Evolutionary conservation across 2,329 filamentous ascomycete species (phyloP).

Genomic region (Penicillium paneum): DNA sequence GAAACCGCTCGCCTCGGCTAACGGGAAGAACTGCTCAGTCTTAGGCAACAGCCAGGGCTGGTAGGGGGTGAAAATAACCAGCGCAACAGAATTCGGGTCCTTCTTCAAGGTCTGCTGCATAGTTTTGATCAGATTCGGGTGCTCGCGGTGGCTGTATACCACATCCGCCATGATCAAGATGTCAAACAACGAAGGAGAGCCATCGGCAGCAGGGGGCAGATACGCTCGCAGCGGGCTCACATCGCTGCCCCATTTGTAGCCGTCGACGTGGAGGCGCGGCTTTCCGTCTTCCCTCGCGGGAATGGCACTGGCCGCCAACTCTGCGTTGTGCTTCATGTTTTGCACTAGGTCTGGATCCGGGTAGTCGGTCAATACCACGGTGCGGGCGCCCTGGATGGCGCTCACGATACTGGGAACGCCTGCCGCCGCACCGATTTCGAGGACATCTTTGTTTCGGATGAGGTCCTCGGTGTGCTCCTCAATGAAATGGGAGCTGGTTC

Average conservation of each 20-base stretch:
- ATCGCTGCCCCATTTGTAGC: conserved; percentile 80
- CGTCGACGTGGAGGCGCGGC: conserved; percentile 57
- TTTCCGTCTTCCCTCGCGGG: conserved; percentile 30
- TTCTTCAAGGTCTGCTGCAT: conserved; percentile 65
- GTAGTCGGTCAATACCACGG: conserved; percentile 79
- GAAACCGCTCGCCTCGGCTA: conserved; percentile 69
- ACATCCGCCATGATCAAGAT: conserved; percentile 83
- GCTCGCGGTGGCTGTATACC: conserved; percentile 87
- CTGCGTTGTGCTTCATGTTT: conserved; percentile 75
- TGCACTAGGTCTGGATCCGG: conserved; percentile 78
- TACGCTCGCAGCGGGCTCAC: conserved; percentile 57
- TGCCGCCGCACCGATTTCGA: conserved; percentile 86
- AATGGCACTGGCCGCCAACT: conserved; percentile 50
- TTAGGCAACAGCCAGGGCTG: conserved; percentile 83
- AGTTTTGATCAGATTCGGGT: conserved; percentile 70
- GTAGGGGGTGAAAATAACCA: conserved; percentile 94
- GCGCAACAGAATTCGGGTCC: conserved; percentile 57
- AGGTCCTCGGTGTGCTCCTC: conserved; percentile 62
- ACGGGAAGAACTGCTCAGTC: conserved; percentile 81
- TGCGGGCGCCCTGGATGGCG: conserved; percentile 66
- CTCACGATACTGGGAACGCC: conserved; percentile 79
- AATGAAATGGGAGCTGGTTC: conserved; percentile 73
- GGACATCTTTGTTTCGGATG: conserved; percentile 65
- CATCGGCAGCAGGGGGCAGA: conserved; percentile 55
- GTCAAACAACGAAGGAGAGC: conserved; percentile 65